Evolutionary conservation across 176 grass and related monocot species (phyloP).

Genomic region (Aegilops bicornis): DNA sequence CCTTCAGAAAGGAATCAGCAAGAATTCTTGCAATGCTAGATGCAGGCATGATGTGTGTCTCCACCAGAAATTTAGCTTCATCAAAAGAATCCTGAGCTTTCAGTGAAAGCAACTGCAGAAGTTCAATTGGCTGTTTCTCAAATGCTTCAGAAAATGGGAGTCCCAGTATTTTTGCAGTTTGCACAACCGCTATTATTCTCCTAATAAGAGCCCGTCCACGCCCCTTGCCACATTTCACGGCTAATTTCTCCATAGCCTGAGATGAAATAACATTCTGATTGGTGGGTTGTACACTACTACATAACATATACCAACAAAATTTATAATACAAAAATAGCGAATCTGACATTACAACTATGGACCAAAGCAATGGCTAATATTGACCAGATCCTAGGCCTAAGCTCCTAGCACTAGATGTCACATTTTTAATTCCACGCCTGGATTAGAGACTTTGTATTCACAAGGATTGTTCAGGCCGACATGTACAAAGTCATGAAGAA

Average conservation of each 20-base stretch:
- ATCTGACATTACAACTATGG: background rate
- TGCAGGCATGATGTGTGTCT: conserved; percentile 71
- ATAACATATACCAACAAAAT: conserved; percentile 11
- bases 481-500: conserved; percentile 5
- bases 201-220: conserved; percentile 73
- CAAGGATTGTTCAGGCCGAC: conserved; percentile 3
- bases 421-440: background rate
- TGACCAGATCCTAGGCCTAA: conserved; percentile 3
- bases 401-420: background rate
- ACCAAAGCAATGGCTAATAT: conserved; percentile 16
- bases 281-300: conserved; percentile 6
- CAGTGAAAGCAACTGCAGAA: conserved; percentile 90
- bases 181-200: conserved; percentile 82
- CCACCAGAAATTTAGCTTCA: conserved; percentile 86
- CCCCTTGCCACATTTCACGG: conserved; percentile 70
- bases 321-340: background rate
- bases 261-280: conserved; percentile 28
- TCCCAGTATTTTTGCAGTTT: conserved; percentile 73
- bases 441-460: conserved; percentile 1
- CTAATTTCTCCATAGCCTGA: conserved; percentile 81
- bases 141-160: conserved; percentile 87
- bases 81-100: conserved; percentile 93
- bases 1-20: conserved; percentile 92
- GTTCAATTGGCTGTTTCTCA: conserved; percentile 82
- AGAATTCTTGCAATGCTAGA: conserved; percentile 87